Evolutionary conservation across 202 grass and related monocot genomes (phyloP).

Genomic region (Eragrostis tef): DNA sequence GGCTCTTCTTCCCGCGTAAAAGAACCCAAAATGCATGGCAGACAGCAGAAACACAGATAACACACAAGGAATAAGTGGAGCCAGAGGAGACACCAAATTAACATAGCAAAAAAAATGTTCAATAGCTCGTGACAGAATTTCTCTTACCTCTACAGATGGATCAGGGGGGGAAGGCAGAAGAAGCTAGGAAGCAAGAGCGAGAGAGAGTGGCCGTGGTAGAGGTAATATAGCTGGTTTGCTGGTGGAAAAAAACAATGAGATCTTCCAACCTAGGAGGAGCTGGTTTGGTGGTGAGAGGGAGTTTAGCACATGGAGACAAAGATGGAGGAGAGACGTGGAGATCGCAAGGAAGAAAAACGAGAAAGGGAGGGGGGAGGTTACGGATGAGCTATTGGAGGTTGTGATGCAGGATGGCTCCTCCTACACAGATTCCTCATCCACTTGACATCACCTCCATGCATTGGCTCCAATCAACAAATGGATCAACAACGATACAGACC

Average conservation of each 20-base stretch:
- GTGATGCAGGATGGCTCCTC: conserved; percentile 61
- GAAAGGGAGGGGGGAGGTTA: conserved; percentile 35
- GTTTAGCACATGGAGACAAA: conserved; percentile 43
- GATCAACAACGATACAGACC: background rate
- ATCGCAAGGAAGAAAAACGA: background rate
- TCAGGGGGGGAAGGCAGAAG: background rate
- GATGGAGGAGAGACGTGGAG: conserved; percentile 21
- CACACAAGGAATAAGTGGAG: background rate
- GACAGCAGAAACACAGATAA: background rate
- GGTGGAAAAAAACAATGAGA: background rate
- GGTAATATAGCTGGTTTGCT: conserved; percentile 28
- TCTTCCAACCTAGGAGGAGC: background rate
- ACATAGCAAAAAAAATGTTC: background rate
- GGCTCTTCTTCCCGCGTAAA: background rate
- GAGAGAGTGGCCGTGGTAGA: conserved; percentile 35
- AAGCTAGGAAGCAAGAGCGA: conserved; percentile 27
- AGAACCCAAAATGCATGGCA: background rate
- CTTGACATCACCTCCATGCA: conserved; percentile 50
- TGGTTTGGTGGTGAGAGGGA: background rate
- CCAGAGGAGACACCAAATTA: background rate
- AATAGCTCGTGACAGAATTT: background rate
- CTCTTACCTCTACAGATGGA: conserved; percentile 36
- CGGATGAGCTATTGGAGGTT: conserved; percentile 83
- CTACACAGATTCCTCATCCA: conserved; percentile 91
- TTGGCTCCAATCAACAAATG: conserved; percentile 30